These are phyloP conservation scores for Gaeumannomyces tritici DNA, from an alignment of 2,329 filamentous ascomycete genomes.

Conservation along the genomic window DNA sequence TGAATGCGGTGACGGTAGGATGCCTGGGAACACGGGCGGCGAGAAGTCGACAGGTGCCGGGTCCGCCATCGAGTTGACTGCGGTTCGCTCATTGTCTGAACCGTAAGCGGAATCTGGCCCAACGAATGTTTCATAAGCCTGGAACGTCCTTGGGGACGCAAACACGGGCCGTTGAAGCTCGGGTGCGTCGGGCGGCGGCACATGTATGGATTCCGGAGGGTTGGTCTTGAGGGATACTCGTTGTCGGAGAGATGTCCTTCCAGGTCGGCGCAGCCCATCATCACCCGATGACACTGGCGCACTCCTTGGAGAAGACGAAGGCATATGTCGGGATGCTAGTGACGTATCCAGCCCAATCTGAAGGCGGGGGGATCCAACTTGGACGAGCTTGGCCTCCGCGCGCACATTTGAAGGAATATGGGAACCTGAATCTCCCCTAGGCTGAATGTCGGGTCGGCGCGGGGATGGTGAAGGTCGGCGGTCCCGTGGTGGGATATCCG, in stretches of 20 bases:
- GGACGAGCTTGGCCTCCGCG: constrained; percentile 5
- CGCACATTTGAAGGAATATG: neutral
- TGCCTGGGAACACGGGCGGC: constrained; percentile 24
- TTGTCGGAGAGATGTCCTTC: constrained; percentile 40
- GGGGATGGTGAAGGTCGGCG: neutral
- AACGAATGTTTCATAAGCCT: constrained; percentile 14
- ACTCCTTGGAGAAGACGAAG: constrained; percentile 11
- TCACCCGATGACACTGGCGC: neutral
- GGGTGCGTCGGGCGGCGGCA: constrained; percentile 31
- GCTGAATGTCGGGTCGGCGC: neutral
- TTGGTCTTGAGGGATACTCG: constrained; percentile 43
- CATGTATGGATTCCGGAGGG: constrained; percentile 42
- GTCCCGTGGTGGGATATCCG: neutral
- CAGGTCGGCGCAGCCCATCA: neutral
- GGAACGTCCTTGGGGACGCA: constrained; percentile 18
- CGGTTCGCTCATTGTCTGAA: constrained; percentile 33
- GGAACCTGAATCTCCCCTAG: neutral
- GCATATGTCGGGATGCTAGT: neutral
- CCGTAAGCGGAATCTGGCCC: constrained; percentile 37
- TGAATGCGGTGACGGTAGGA: constrained; percentile 38
- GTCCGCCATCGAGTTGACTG: constrained; percentile 25
- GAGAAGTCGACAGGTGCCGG: constrained; percentile 22
- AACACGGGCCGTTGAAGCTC: constrained; percentile 23
- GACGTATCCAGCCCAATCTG: neutral
- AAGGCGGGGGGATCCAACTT: neutral